Conservation (phyloP, 352 stramenopile species). For the Pythium grandisporangium region DNA sequence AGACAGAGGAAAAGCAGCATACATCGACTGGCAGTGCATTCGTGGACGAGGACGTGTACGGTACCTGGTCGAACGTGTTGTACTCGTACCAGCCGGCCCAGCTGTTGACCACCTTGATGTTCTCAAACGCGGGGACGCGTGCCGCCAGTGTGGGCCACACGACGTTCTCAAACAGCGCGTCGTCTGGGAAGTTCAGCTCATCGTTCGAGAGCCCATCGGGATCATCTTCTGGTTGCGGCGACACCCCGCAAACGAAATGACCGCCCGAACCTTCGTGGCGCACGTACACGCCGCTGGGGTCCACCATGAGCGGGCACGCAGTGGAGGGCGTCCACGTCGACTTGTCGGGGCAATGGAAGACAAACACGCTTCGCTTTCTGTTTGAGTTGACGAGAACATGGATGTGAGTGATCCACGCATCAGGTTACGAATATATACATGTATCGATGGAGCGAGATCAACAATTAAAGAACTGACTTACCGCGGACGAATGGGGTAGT, state of each 20-base stretch:
- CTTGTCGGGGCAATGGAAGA: constrained; percentile 65
- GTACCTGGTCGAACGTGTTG: constrained; percentile 79
- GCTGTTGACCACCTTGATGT: constrained; percentile 65
- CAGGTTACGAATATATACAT: too few relatives aligned
- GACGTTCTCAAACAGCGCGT: constrained; percentile 63
- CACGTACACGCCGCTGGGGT: constrained; percentile 75
- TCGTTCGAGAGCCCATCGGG: constrained; percentile 44
- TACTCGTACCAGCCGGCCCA: constrained; percentile 85
- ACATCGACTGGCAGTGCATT: too few relatives aligned
- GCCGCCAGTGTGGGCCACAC: constrained; percentile 78
- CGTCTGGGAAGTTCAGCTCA: constrained; percentile 60
- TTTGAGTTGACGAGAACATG: too few relatives aligned
- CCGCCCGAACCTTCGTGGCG: constrained; percentile 57
- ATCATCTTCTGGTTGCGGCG: constrained; percentile 46
- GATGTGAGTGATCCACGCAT: too few relatives aligned
- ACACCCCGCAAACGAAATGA: constrained; percentile 68
- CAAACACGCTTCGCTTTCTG: constrained; percentile 71
- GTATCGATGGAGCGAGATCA: too few relatives aligned
- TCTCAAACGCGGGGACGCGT: constrained; percentile 68
- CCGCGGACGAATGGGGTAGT: constrained; percentile 69
- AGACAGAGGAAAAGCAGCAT: neutral
- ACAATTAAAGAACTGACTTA: constrained; percentile 1
- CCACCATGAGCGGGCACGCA: constrained; percentile 62
- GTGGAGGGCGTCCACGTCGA: constrained; percentile 62
- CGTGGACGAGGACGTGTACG: neutral